Conservation (phyloP, 129 eudicot genomes). For the Chrysanthemum lavandulifolium region DNA sequence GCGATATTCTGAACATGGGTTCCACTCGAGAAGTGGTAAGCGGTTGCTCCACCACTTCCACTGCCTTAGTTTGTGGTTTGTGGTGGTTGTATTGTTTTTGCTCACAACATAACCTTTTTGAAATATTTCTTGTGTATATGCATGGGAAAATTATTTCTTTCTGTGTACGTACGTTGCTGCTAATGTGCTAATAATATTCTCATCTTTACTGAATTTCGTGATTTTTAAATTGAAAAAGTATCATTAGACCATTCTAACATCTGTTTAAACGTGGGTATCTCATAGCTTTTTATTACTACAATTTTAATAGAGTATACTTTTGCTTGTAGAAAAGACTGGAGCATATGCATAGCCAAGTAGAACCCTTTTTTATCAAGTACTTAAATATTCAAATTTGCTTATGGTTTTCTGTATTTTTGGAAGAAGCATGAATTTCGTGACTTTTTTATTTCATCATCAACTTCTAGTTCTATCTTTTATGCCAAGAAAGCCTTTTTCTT, state of each 20-base stretch:
- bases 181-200: not conserved
- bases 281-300: not conserved
- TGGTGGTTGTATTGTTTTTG: conserved; percentile 33
- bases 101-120: not conserved
- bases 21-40: conserved; percentile 60
- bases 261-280: not conserved
- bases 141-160: conserved; percentile 20
- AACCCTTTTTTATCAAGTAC: not conserved
- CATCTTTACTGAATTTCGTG: conserved; percentile 2
- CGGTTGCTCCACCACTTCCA: conserved; percentile 39
- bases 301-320: too few relatives aligned
- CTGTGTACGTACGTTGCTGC: not conserved
- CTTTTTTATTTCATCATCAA: conserved; percentile 3
- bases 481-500: conserved; percentile 7
- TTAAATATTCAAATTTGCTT: not conserved
- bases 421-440: not conserved
- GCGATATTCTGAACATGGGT: conserved; percentile 60
- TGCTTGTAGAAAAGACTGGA: too few relatives aligned
- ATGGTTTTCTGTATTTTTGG: not conserved
- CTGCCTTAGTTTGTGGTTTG: conserved; percentile 40
- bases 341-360: not conserved
- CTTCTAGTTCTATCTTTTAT: not conserved
- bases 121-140: conserved; percentile 5
- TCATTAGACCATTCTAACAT: not conserved
- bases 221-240: not conserved